Base-by-base conservation (phyloP, 1,284 basidiomycete species). In the Trichosporon sp. region DNA sequence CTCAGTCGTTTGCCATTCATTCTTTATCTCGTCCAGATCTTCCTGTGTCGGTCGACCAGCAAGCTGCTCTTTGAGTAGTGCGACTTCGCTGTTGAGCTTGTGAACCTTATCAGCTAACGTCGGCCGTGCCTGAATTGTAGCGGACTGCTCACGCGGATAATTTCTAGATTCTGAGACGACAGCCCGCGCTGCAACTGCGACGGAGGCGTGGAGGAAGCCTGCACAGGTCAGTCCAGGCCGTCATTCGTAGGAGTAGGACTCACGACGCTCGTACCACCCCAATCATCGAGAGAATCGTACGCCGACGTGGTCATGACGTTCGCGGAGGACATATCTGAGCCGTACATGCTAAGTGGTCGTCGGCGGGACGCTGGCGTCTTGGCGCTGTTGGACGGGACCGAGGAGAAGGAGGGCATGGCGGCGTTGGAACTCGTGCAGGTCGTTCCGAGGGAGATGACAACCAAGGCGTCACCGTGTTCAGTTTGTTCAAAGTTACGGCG, bases 1-100 rank as follows among this genome's bases (percentile, higher is more conserved):
- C 31, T 77, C 75, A 4, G 63, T 67, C 14, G 69, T 70, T 36
- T 70, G 60, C 70, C 69, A 71, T 54, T 72, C 70, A 31, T 54
- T 59, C 25, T 65, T 58, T 27, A 71, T 40, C 25, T 34, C 29
- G 9, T 72, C 66, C 11, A 69, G 60, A 10, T 66, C 65, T 4
- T 64, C 65, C 36, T 62, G 52, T 1, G 65, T 66, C 16, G 68
- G 67, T 5, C 64, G 67, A 1, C 37, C 33, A 1, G 32, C 25
- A 11, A 66, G 63, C 21, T 63, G 29, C 8, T 61, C 58, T 2
- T 57, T 60, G 13, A 69, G 59, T 2, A 40, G 37, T 3, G 27
- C 25, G n/a, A 68, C 58, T 13, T 69, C 58, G 0, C 52, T 36
- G 5, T 52, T 21, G 29, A 66, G 62, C 65, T 54, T 3, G 29